Evolutionary conservation across 164 flowering plant species (phyloP).

Genomic region (Aristolochia contorta): DNA sequence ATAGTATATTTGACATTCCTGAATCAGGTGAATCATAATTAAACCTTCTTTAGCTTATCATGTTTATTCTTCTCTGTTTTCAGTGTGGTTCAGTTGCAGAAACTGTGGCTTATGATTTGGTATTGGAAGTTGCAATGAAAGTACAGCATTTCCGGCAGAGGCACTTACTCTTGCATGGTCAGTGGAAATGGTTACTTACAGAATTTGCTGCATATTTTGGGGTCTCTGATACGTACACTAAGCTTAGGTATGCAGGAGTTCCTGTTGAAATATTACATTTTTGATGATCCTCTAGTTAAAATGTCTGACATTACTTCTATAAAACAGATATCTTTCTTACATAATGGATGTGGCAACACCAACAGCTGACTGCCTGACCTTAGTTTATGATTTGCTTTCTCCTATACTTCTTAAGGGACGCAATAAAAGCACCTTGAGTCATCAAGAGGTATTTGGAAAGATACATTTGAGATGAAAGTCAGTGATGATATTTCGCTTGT

Average conservation of each 20-base stretch:
- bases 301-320: neutral
- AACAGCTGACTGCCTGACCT: constrained; percentile 72
- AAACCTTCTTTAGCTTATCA: neutral
- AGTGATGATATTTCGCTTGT: no score
- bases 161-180: constrained; percentile 56
- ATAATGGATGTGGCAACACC: constrained; percentile 98
- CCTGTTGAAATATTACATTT: neutral
- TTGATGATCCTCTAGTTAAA: neutral
- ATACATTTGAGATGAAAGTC: neutral
- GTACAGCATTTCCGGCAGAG: constrained; percentile 76
- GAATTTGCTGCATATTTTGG: constrained; percentile 93
- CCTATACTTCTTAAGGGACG: constrained; percentile 76
- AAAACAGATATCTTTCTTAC: constrained; percentile 76
- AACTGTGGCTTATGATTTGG: constrained; percentile 91
- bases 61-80: constrained; percentile 7
- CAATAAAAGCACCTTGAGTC: constrained; percentile 61
- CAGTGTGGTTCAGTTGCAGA: constrained; percentile 96
- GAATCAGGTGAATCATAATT: no score
- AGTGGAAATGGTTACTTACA: constrained; percentile 83
- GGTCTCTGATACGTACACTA: constrained; percentile 80
- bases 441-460: constrained; percentile 72
- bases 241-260: constrained; percentile 45
- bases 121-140: constrained; percentile 86
- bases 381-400: constrained; percentile 61
- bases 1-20: no score